Evolutionary conservation across 257 asterid genomes (phyloP), one percentile per base, ranked within the genome.

Genomic region (Nicotiana sylvestris): DNA sequence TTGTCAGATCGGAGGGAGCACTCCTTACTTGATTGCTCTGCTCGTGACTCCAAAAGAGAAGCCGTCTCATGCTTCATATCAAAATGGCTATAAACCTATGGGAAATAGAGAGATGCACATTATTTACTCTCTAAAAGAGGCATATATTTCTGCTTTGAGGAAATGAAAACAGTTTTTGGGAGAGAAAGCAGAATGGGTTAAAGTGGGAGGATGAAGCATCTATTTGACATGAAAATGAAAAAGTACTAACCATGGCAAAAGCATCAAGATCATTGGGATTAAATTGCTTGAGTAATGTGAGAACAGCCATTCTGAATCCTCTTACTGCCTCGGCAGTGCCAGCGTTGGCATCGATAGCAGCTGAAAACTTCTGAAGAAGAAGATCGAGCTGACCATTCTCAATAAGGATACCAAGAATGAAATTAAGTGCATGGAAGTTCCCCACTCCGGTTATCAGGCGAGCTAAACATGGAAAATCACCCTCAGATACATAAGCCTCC

Each of bases 361-460:
- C 94, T 60, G 98, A 91, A 87, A 86, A 96, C 86, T 96, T 96
- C 82, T 94, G 98, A 56, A 94, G 98, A 84, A 96, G 98, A 80
- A 96, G 98, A 87, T 96, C 98, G 82, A 96, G 88, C 86, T 93
- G 99, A 33, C 97, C 98, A 53, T 94, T 96, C 84, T 94, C 99
- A 76, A 96, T 93, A 46, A 96, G 97, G 83, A 96, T 93, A 82
- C 97, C 97, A 13, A 96, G 98, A 83, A 96, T 96, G 86, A 96
- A 96, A 86, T 92, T 91, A 82, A 96, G 96, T 2, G 99, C 93
- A 81, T 96, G 97, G 87, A 91, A 94, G 87, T 94, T 94, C 84
- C 99, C 99, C 65, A 94, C 98, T 89, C 99, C 99, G 2, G 98
- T 96, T 77, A 96, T 90, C 92, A 96, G 85, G 82, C 99, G 99